Evolutionary conservation across 2,329 filamentous ascomycete genomes (phyloP), one percentile per base, ranked within the genome.

Genomic region (Exophiala sp.): DNA sequence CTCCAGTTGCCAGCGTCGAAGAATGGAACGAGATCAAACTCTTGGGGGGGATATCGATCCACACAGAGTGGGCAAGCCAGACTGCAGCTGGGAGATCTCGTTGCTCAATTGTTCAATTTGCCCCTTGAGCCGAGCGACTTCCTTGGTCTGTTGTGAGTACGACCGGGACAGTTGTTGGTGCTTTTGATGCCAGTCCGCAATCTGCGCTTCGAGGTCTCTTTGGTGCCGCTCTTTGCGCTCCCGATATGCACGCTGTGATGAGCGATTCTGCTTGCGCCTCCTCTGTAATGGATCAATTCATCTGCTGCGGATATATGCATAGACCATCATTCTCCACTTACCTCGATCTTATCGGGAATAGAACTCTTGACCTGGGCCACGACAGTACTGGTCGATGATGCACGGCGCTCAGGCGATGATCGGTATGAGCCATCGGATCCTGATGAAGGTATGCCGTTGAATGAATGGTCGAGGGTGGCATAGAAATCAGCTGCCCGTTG

Each of bases 171-270:
- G 43, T 8, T 41, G 37, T 30, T 58, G 50, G 30, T 59, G 57
- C 41, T 58, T 59, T 30, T 56, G 47, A 43, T 57, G 53, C 57
- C 57, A 59, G 30, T 58, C 43, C 8, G 46, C 30, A 21, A 59
- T 58, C 37, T 58, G 52, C 49, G 82, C 80, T 69, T 97, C 90
- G 23, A 97, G 83, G 55, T 96, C 89, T 66, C 89, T 89, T 56
- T 96, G 89, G 63, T 95, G 90, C 48, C 85, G 85, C 67, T 97
- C 91, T 68, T 97, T 97, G 61, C 91, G 85, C 68, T 97, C 91
- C 51, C 91, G 88, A 68, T 97, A 97, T 30, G 93, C 91, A 62
- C 91, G 85, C 76, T 97, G 91, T 8, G 57, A 59, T n/a, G 56
- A 55, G 19, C 55, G 46, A 32, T 59, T 59, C 42, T 59, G 57